Evolutionary conservation across 1,284 basidiomycete genomes (phyloP), one percentile per base, ranked within the genome.

Genomic region (Cryptococcus depauperatus): DNA sequence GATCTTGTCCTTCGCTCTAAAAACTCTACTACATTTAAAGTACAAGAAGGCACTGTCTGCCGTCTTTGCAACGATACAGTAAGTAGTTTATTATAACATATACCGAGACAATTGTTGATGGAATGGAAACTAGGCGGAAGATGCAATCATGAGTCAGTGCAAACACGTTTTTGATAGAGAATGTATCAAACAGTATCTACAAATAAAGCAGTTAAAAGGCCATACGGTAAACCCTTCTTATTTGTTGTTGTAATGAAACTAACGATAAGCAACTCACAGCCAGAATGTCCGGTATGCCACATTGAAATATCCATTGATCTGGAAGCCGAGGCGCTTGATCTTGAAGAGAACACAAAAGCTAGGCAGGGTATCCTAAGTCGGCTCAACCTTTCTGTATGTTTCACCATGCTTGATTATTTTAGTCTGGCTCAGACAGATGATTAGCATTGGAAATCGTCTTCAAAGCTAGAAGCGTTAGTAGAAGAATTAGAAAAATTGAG

Each of bases 401-500:
- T 18, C 10, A 34, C 34, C 26, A 10, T n/a, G 22, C 23, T 16
- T 16, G 18, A 19, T 21, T 16, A 5, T n/a, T 16, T 13, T 10
- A 10, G 3, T 35, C 8, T 29, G 13, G 3, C 19, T 23, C 35
- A 43, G 22, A 54, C 32, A n/a, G 23, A n/a, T 11, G 2, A 3
- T 18, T 46, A 70, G 67, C 76, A 82, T 50, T 97, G 91, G 90
- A 79, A 88, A 35, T 95, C 90, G 4, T 92, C 88, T 28, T 85
- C 91, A 9, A 99, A 98, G 76, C 90, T 98, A 43, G 95, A 99
- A 66, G 93, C 95, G 2, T 76, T 99, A 1, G 77, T 98, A 2
- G 95, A 98, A 68, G 93, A 98, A 72, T 74, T 98, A 41, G 83
- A 79, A 62, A 86, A 85, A 65, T 76, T 95, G 35, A 77, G 90